A percentile compares a stretch with the other conserved stretches of the same genome.
phyloP scores from a whole-genome alignment of 371 early-diverging fungal species.

The Apophysomyces sp. region DNA sequence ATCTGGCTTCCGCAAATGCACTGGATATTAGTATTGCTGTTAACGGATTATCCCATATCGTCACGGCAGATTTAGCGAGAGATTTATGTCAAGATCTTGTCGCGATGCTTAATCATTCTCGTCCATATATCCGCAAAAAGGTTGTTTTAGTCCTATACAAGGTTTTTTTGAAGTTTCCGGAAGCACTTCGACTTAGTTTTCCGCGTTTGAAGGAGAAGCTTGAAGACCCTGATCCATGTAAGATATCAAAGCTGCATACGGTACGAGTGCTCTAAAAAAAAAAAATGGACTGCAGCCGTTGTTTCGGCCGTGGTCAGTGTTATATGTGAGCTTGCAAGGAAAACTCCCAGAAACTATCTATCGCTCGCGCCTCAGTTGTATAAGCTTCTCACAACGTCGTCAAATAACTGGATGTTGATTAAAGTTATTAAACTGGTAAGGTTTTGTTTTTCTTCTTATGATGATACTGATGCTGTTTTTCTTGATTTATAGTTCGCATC shows the following conservation, averaged over 20 bases:
- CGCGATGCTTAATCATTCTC: constrained; percentile 84
- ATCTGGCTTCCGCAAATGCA: constrained; percentile 77
- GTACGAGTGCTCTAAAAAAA: background rate
- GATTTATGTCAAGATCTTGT: constrained; percentile 88
- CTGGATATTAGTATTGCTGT: constrained; percentile 89
- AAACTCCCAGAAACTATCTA: constrained; percentile 89
- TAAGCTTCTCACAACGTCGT: constrained; percentile 80
- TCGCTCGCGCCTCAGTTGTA: constrained; percentile 93
- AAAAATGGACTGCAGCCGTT: constrained; percentile 58
- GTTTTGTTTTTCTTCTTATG: background rate
- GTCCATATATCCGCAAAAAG: constrained; percentile 92
- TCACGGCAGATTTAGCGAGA: constrained; percentile 87
- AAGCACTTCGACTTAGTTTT: constrained; percentile 82
- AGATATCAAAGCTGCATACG: constrained; percentile 14
- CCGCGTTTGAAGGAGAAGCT: constrained; percentile 86
- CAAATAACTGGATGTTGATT: constrained; percentile 98
- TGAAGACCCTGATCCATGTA: constrained; percentile 92
- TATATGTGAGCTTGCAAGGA: constrained; percentile 91
- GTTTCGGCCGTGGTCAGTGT: constrained; percentile 92
- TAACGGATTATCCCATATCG: constrained; percentile 88
- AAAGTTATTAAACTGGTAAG: constrained; percentile 93
- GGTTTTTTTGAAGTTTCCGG: constrained; percentile 87
- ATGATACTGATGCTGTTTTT: too few species aligned
- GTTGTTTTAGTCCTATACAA: constrained; percentile 88
- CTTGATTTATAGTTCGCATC: constrained; percentile 78